Base-by-base conservation (phyloP, 179 eudicot genomes). In the Beta macrorhiza region DNA sequence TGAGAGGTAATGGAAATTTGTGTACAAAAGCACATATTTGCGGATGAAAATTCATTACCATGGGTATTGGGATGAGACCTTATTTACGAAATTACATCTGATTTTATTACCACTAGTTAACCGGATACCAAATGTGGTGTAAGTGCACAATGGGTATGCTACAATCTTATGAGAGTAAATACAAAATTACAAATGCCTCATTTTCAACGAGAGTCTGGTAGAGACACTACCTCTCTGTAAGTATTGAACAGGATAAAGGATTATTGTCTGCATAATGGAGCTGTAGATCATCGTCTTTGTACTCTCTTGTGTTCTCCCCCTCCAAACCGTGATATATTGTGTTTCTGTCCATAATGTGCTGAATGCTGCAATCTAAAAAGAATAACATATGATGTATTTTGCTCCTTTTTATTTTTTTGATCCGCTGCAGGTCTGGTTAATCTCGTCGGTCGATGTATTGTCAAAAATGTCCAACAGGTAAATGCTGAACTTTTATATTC, bases 391-490 rank as follows among this genome's bases (percentile, higher is more conserved):
- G 52, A 37, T 75, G 78, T 32, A 19, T 17, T 29, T 49, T 8
- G 12, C 44, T 45, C n/a, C 13, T n/a, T 67, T 68, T 76, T 56
- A 44, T 67, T 45, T 47, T 51, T 29, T 70, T 32, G 74, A 58
- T 76, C 55, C 57, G 75, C 58, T 84, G 88, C 90, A 90, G 90
- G 91, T 79, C 82, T 87, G 76, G 86, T 87, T 32, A 69, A 71
- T 79, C 80, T 80, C n/a, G 78, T 91, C 32, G 93, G 89, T 15
- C 88, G 80, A 77, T 75, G 67, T 59, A 55, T 88, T 72, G 77
- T 89, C 42, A 91, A 91, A 85, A 83, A 85, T 85, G 85, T 88
- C 79, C 90, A 91, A 58, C 93, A 89, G 90, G 93, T 91, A 82
- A 81, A 17, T 77, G 82, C 12, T 29, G 57, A 47, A 17, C 8